A percentile compares a stretch with the other conserved stretches of the same genome.
phyloP scores from a whole-genome alignment of 352 stramenopile genomes.

The Globisporangium megalacanthum region DNA sequence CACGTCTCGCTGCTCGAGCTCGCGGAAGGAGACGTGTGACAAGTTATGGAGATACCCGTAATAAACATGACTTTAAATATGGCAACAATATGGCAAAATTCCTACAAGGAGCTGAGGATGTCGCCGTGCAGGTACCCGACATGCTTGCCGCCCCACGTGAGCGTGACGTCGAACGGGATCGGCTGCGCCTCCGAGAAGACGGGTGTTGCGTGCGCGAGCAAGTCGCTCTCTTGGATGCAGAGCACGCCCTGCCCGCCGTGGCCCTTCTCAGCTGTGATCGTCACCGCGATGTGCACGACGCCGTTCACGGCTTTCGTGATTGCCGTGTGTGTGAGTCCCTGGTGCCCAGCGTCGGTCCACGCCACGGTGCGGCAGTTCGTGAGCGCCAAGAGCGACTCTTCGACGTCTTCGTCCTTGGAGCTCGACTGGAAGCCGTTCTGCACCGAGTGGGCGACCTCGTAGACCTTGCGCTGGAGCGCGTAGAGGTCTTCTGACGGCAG shows the following conservation, averaged over 20 bases:
- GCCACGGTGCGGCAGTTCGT: slow-evolving; percentile 38
- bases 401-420: slow-evolving; percentile 22
- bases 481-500: slow-evolving; percentile 46
- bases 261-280: slow-evolving; percentile 33
- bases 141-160: slow-evolving; percentile 53
- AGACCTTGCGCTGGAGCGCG: slow-evolving; percentile 41
- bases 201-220: slow-evolving; percentile 20
- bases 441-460: slow-evolving; percentile 45
- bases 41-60: background rate
- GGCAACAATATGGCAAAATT: background rate
- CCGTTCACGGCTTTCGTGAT: slow-evolving; percentile 45
- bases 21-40: slow-evolving; percentile 16
- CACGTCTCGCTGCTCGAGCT: slow-evolving; percentile 56
- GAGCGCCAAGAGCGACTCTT: slow-evolving; percentile 39
- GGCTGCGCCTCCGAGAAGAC: slow-evolving; percentile 23
- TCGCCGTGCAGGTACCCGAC: slow-evolving; percentile 50
- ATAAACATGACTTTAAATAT: slow-evolving; percentile 2
- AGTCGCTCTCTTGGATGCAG: slow-evolving; percentile 37
- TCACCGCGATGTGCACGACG: slow-evolving; percentile 41
- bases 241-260: slow-evolving; percentile 37
- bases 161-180: slow-evolving; percentile 42
- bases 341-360: slow-evolving; percentile 31
- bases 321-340: slow-evolving; percentile 33
- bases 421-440: slow-evolving; percentile 41
- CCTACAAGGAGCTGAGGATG: slow-evolving; percentile 23